These are phyloP conservation scores for Talaromyces sp. DNA, from an alignment of 2,329 filamentous ascomycete genomes.

Conservation along the genomic window DNA sequence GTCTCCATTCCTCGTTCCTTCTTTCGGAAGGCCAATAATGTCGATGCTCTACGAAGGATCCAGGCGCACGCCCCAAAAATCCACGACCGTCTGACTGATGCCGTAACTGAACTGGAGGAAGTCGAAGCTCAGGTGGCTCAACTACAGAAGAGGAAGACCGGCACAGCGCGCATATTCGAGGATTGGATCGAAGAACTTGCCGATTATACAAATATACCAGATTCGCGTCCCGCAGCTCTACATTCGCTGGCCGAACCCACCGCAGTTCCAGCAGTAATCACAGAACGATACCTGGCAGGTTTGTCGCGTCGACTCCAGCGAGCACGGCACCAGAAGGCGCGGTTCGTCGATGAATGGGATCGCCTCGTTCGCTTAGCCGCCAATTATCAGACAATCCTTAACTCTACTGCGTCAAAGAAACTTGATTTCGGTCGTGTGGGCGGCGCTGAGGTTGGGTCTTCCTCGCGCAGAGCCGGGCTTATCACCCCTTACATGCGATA, in stretches of 20 bases:
- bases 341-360: slow-evolving; percentile 85
- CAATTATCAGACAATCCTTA: slow-evolving; percentile 74
- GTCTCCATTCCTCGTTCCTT: slow-evolving; percentile 83
- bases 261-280: slow-evolving; percentile 74
- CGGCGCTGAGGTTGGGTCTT: slow-evolving; percentile 49
- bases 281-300: slow-evolving; percentile 87
- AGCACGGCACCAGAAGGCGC: slow-evolving; percentile 74
- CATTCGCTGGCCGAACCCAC: slow-evolving; percentile 39
- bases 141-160: slow-evolving; percentile 74
- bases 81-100: slow-evolving; percentile 84
- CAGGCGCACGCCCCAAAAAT: slow-evolving; percentile 75
- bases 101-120: slow-evolving; percentile 72
- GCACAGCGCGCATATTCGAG: slow-evolving; percentile 68
- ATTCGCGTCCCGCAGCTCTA: slow-evolving; percentile 47
- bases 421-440: slow-evolving; percentile 66
- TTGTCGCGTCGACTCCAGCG: slow-evolving; percentile 76
- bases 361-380: slow-evolving; percentile 69
- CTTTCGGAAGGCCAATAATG: slow-evolving; percentile 74
- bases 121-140: slow-evolving; percentile 77
- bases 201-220: slow-evolving; percentile 68
- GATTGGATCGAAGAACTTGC: slow-evolving; percentile 96
- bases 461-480: slow-evolving; percentile 54
- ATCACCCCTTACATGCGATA: slow-evolving; percentile 81
- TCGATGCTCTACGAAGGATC: slow-evolving; percentile 67
- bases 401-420: slow-evolving; percentile 74